These are phyloP conservation scores for Yamadazyma atmosphaerica DNA, from an alignment of 1,139 yeast genomes.

Conservation along the genomic window DNA sequence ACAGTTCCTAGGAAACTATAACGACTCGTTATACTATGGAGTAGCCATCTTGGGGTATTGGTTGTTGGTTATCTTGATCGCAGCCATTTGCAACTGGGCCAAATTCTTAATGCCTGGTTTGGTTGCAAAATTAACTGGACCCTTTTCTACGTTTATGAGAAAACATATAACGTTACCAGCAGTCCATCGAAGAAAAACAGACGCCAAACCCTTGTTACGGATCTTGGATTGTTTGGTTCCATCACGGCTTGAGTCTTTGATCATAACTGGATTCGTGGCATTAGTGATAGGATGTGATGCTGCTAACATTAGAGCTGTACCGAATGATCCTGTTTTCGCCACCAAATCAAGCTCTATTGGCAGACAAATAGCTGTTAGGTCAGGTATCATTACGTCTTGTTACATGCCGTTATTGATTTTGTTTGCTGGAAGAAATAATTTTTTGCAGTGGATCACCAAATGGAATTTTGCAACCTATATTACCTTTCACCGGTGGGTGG, in stretches of 20 bases:
- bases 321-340: conserved; percentile 26
- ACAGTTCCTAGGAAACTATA: conserved; percentile 34
- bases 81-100: conserved; percentile 44
- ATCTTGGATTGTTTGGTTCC: conserved; percentile 29
- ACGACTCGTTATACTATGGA: conserved; percentile 48
- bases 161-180: conserved; percentile 35
- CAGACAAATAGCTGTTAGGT: conserved; percentile 32
- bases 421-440: conserved; percentile 47
- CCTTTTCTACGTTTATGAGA: conserved; percentile 25
- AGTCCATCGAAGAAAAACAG: conserved; percentile 23
- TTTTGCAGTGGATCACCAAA: conserved; percentile 42
- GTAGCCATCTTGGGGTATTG: conserved; percentile 50
- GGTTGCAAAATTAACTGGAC: conserved; percentile 22
- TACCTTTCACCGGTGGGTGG: conserved; percentile 40
- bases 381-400: conserved; percentile 32
- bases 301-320: conserved; percentile 19
- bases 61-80: conserved; percentile 43
- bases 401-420: conserved; percentile 35
- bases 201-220: conserved; percentile 19
- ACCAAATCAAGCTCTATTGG: conserved; percentile 19
- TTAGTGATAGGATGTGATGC: conserved; percentile 42
- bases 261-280: conserved; percentile 39
- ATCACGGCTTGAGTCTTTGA: conserved; percentile 26
- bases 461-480: conserved; percentile 38
- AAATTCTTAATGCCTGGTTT: conserved; percentile 27